phyloP scores from a whole-genome alignment of 1,284 basidiomycete genomes.

The Rhodofomes roseus region DNA sequence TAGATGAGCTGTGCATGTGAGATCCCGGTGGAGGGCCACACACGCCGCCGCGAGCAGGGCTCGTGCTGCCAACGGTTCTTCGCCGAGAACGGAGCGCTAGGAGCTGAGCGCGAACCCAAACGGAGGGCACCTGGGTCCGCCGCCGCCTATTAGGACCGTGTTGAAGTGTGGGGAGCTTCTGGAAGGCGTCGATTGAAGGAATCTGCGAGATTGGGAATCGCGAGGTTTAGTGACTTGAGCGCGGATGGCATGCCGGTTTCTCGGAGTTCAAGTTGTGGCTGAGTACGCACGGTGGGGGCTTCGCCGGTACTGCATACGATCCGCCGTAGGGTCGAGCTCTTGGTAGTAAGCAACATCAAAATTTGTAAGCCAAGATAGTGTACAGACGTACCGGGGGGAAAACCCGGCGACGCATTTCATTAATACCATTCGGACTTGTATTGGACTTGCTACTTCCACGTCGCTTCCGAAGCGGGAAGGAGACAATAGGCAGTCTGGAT shows the following conservation, averaged over 20 bases:
- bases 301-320: too few species aligned
- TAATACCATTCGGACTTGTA: background rate
- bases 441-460: background rate
- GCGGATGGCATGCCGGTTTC: background rate
- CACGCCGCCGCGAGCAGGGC: too few species aligned
- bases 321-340: too few species aligned
- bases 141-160: background rate
- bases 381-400: background rate
- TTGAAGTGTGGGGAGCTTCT: background rate
- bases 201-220: background rate
- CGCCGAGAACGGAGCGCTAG: background rate
- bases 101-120: background rate
- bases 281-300: background rate
- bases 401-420: too few species aligned
- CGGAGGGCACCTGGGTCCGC: background rate
- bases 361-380: too few species aligned
- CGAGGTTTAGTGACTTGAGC: background rate
- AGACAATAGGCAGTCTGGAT: background rate
- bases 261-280: background rate
- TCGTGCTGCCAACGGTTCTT: background rate
- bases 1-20: background rate
- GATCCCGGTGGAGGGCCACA: background rate
- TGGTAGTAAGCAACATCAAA: too few species aligned
- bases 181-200: background rate
- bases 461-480: background rate